phyloP scores from a whole-genome alignment of 2,329 filamentous ascomycete genomes.

The Fonsecaea erecta region DNA sequence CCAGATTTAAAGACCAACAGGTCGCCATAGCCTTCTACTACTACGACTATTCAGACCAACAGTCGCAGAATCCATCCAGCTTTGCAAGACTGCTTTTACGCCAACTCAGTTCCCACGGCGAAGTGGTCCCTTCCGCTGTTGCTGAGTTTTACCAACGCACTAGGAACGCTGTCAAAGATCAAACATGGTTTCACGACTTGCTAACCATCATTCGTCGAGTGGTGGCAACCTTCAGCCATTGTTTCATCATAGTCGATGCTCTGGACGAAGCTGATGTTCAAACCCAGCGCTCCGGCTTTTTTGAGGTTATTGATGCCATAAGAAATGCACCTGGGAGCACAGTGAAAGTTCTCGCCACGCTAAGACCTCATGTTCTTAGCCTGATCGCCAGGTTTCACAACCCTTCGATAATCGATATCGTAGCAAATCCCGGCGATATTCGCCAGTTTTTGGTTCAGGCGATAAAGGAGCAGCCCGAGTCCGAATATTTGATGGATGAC shows the following conservation, averaged over 20 bases:
- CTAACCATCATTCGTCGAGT: slow-evolving; percentile 33
- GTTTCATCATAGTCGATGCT: slow-evolving; percentile 40
- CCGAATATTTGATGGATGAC: slow-evolving; percentile 37
- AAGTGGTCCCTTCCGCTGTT: slow-evolving; percentile 37
- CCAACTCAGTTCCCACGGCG: slow-evolving; percentile 34
- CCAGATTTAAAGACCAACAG: slow-evolving; percentile 22
- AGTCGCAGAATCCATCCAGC: slow-evolving; percentile 33
- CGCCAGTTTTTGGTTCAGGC: slow-evolving; percentile 35
- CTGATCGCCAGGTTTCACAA: slow-evolving; percentile 23
- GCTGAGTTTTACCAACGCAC: slow-evolving; percentile 38
- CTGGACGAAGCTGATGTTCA: slow-evolving; percentile 39
- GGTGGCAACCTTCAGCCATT: slow-evolving; percentile 28
- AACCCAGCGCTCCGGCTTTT: slow-evolving; percentile 30
- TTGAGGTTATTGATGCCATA: slow-evolving; percentile 33
- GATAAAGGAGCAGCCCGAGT: slow-evolving; percentile 34
- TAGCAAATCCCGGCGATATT: slow-evolving; percentile 35
- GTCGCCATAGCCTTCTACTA: slow-evolving; percentile 40
- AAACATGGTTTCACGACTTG: slow-evolving; percentile 36
- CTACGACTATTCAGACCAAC: slow-evolving; percentile 41
- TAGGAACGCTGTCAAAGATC: slow-evolving; percentile 30
- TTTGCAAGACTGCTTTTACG: slow-evolving; percentile 38
- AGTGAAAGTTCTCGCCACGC: slow-evolving; percentile 35
- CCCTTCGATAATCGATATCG: slow-evolving; percentile 28
- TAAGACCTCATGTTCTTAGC: slow-evolving; percentile 32
- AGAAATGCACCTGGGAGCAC: slow-evolving; percentile 18